phyloP scores from a whole-genome alignment of 2,329 filamentous ascomycete genomes.

The Beauveria brongniartii region DNA sequence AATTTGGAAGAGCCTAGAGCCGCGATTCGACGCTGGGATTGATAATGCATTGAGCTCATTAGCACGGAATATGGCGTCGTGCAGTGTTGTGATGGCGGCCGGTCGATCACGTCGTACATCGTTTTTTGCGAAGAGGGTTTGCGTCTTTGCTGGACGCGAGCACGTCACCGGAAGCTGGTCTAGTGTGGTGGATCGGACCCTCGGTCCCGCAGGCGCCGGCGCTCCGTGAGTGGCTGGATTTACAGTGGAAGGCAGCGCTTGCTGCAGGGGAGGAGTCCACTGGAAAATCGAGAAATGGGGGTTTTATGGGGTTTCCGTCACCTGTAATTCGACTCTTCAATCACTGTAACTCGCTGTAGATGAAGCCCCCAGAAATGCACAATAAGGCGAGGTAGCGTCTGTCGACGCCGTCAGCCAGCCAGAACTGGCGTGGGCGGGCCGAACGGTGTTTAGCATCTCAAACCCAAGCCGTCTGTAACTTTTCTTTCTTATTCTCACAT shows the following conservation, averaged over 20 bases:
- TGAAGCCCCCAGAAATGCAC: neutral
- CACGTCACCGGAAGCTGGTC: slow-evolving; percentile 10
- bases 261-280: neutral
- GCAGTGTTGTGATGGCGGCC: neutral
- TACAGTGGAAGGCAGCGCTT: neutral
- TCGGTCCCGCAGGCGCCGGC: slow-evolving; percentile 3
- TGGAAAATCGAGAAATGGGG: neutral
- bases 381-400: neutral
- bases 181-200: slow-evolving; percentile 12
- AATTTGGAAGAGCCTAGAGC: neutral
- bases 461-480: neutral
- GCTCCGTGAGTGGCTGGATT: slow-evolving; percentile 7
- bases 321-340: neutral
- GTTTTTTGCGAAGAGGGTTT: neutral
- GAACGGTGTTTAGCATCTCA: slow-evolving; percentile 3
- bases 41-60: slow-evolving; percentile 1
- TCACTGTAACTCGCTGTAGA: neutral
- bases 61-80: neutral
- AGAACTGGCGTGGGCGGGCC: neutral
- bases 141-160: slow-evolving; percentile 9
- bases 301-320: neutral
- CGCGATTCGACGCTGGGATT: neutral
- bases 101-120: slow-evolving; percentile 3
- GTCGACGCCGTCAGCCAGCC: slow-evolving; percentile 1
- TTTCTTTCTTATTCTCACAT: neutral